phyloP scores from a whole-genome alignment of 805 yeast genomes.

The Blastobotrys americana region DNA sequence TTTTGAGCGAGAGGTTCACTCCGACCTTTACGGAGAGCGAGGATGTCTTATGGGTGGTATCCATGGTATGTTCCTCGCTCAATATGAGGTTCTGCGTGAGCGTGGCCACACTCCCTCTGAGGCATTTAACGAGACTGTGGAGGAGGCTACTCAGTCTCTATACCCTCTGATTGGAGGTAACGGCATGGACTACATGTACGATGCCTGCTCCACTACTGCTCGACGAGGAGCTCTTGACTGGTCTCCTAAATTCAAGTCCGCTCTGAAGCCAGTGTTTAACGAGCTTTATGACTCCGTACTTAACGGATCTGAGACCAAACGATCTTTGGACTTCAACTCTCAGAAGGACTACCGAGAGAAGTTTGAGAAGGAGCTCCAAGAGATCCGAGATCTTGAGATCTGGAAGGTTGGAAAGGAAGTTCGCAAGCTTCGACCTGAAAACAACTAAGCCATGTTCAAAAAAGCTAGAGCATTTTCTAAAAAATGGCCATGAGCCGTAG shows the following conservation, averaged over 20 bases:
- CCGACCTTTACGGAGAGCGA: conserved; percentile 99
- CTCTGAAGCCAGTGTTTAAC: conserved; percentile 96
- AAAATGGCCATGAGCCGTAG: not conserved
- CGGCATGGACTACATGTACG: conserved; percentile 99
- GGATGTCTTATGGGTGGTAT: conserved; percentile 99
- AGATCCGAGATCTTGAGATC: conserved; percentile 96
- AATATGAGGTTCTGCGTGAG: conserved; percentile 99
- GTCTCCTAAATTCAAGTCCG: conserved; percentile 98
- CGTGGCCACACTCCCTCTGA: conserved; percentile 99
- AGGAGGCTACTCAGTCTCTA: conserved; percentile 98
- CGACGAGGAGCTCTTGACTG: conserved; percentile 99
- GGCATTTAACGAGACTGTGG: conserved; percentile 99
- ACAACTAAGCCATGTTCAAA: conserved; percentile 49
- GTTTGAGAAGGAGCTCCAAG: conserved; percentile 87
- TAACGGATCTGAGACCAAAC: conserved; percentile 95
- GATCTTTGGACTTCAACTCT: conserved; percentile 98
- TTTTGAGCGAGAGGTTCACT: conserved; percentile 97
- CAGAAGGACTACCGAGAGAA: conserved; percentile 96
- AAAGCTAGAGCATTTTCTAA: not conserved
- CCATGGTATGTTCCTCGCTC: conserved; percentile 99
- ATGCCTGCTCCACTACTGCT: conserved; percentile 99
- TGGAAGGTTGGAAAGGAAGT: conserved; percentile 99
- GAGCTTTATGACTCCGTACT: conserved; percentile 91
- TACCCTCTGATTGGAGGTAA: conserved; percentile 98
- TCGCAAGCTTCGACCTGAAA: conserved; percentile 99